Evolutionary conservation across 768 basidiomycete species (phyloP).

Genomic region (Leccinum broughii): DNA sequence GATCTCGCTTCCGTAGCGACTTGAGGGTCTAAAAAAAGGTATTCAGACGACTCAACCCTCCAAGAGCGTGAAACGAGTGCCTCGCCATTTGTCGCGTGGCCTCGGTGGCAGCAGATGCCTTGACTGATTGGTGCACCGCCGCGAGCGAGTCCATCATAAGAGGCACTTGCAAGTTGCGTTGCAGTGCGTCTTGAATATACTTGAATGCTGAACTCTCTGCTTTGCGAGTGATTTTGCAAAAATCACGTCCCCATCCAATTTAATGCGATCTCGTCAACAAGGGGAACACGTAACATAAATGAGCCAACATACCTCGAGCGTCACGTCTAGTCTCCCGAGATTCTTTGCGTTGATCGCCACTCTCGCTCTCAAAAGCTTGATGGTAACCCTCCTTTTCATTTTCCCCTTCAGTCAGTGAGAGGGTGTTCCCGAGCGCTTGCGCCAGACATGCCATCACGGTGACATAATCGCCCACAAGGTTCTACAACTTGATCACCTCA

Average conservation of each 20-base stretch:
- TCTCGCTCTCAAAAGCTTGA: constrained; percentile 72
- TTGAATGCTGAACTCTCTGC: constrained; percentile 78
- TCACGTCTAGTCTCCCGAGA: constrained; percentile 68
- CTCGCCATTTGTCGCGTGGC: constrained; percentile 74
- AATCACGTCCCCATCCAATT: constrained; percentile 74
- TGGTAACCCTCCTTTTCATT: constrained; percentile 67
- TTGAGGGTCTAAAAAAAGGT: constrained; percentile 50
- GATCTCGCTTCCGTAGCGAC: constrained; percentile 70
- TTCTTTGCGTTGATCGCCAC: constrained; percentile 77
- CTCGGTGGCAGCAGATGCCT: constrained; percentile 70
- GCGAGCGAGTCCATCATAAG: constrained; percentile 93
- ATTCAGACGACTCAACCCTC: constrained; percentile 15
- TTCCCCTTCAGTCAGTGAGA: constrained; percentile 57
- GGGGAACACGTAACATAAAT: constrained; percentile 1
- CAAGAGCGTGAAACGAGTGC: constrained; percentile 10
- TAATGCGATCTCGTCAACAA: constrained; percentile 28
- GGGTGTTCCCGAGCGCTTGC: constrained; percentile 79
- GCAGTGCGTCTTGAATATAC: constrained; percentile 82
- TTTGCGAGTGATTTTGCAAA: constrained; percentile 78
- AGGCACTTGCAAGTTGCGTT: constrained; percentile 87
- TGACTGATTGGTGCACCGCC: constrained; percentile 75
- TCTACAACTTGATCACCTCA: constrained; percentile 94
- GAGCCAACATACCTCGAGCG: constrained; percentile 67
- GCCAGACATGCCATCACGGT: constrained; percentile 89
- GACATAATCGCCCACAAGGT: constrained; percentile 87